Evolutionary conservation across 108 stramenopile species (phyloP), one percentile per base, ranked within the genome.

Genomic region (Pelagomonas calceolata): DNA sequence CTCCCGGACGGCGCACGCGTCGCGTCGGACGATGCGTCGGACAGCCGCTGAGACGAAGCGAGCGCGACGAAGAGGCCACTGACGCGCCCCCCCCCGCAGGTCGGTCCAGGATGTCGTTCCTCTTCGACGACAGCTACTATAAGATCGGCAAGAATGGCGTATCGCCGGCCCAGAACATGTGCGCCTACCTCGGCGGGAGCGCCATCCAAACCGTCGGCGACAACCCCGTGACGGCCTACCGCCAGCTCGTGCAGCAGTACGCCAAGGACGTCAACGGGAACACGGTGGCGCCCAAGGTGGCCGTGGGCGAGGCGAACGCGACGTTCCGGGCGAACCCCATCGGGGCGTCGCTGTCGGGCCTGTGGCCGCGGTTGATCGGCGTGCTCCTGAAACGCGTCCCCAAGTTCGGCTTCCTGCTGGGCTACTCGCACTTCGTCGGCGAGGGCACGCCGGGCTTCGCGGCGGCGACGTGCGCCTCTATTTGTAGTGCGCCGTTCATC

Each of bases 331-430:
- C 86, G 65, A 83, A 89, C 51, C 92, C 92, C n/a, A 79, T 86
- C 18, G 80, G 78, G 16, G 92, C 92, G 37, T 79, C 75, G 33
- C 74, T 94, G 29, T 83, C 81, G 33, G 92, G 92, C 33, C 86
- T 94, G 36, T 84, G 85, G 30, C 92, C 92, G 26, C 87, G 92
- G 44, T 72, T 94, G 39, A 80, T 94, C 37, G 92, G 92, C 31
- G 92, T 94, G n/a, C 90, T 90, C 18, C 91, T 94, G 81, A 94
- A 94, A 81, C 90, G 92, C 68, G 79, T 94, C 36, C 92, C 92
- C 46, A 94, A 94, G 73, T 94, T 94, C 73, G 92, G 92, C 43
- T 82, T 91, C 66, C 79, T 94, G 18, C 81, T 93, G 35, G 90
- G 90, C 63, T 80, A 90, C 75, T 90, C 92, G 70, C 91, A 88